Conservation (phyloP, 768 basidiomycete species). For the Boletus subparvulus region DNA sequence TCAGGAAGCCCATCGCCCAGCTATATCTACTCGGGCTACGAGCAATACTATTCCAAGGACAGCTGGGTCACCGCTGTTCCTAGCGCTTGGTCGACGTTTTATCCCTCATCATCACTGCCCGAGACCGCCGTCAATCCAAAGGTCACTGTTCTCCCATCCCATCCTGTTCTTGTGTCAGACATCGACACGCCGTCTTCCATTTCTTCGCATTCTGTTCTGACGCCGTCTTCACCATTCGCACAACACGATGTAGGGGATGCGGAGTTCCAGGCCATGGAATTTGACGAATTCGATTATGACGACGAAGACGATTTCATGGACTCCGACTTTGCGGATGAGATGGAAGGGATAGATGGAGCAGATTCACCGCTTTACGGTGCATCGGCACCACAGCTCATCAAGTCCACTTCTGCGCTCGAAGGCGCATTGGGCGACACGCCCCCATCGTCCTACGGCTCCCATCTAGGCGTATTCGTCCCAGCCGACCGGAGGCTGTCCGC, state of each 20-base stretch:
- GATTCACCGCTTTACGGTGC: conserved; percentile 22
- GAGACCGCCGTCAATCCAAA: conserved; percentile 28
- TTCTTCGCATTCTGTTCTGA: conserved; percentile 34
- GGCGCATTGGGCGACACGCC: conserved; percentile 31
- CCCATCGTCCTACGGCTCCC: conserved; percentile 11
- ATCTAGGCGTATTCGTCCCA: conserved; percentile 10
- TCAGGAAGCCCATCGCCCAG: conserved; percentile 20
- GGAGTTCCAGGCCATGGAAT: conserved; percentile 22
- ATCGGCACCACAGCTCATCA: conserved; percentile 23
- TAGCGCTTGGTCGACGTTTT: conserved; percentile 22
- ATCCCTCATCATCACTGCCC: conserved; percentile 15
- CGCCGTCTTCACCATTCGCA: conserved; percentile 31
- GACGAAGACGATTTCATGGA: conserved; percentile 34
- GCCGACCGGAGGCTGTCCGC: conserved; percentile 33
- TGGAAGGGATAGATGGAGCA: conserved; percentile 30
- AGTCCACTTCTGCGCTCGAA: conserved; percentile 34
- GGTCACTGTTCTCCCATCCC: conserved; percentile 26
- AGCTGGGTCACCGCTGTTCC: conserved; percentile 12
- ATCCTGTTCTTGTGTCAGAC: conserved; percentile 24
- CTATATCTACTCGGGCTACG: conserved; percentile 24
- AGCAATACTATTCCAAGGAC: conserved; percentile 25
- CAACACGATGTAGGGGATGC: conserved; percentile 13
- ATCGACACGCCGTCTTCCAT: conserved; percentile 32
- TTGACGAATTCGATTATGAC: conserved; percentile 34
- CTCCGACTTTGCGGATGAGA: conserved; percentile 34